A percentile compares a stretch with the other conserved stretches of the same genome.
These are phyloP conservation scores for Cynara cardunculus DNA, from an alignment of 129 eudicot genomes.

Conservation along the genomic window DNA sequence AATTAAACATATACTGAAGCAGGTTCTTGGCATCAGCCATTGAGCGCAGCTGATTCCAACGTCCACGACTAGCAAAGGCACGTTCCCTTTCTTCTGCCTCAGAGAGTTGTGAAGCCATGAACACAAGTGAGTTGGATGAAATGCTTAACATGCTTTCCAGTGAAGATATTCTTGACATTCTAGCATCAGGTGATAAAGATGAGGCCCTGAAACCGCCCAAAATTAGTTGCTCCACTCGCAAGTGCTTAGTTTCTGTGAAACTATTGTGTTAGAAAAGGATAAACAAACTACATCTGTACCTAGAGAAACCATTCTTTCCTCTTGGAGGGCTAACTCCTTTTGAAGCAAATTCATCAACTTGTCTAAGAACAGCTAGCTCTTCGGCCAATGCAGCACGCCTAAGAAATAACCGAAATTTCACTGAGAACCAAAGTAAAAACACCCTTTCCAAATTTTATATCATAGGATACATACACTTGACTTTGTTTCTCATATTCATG, in stretches of 20 bases:
- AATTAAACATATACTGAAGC: conserved; percentile 85
- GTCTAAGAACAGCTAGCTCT: conserved; percentile 92
- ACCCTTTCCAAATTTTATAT: background rate
- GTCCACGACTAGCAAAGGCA: conserved; percentile 72
- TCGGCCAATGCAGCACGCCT: conserved; percentile 97
- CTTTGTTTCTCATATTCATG: conserved; percentile 97
- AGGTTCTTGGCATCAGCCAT: conserved; percentile 96
- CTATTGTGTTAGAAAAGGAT: background rate
- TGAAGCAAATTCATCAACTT: conserved; percentile 84
- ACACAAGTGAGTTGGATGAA: conserved; percentile 87
- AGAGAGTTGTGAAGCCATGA: conserved; percentile 99
- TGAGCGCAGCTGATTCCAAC: conserved; percentile 93
- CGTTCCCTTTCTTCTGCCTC: conserved; percentile 99
- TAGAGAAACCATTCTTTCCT: conserved; percentile 82
- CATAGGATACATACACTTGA: conserved; percentile 72
- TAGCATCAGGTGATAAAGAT: conserved; percentile 85
- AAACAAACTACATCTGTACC: conserved; percentile 32
- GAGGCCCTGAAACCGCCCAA: conserved; percentile 52
- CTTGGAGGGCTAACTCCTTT: conserved; percentile 93
- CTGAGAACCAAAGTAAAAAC: background rate
- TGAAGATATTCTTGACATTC: conserved; percentile 90
- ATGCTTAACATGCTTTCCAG: conserved; percentile 85
- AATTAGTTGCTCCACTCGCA: background rate
- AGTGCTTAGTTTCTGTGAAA: background rate
- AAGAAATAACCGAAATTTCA: conserved; percentile 30